phyloP scores from a whole-genome alignment of 495 filamentous ascomycete genomes.

The Hypoxylon perforatum region DNA sequence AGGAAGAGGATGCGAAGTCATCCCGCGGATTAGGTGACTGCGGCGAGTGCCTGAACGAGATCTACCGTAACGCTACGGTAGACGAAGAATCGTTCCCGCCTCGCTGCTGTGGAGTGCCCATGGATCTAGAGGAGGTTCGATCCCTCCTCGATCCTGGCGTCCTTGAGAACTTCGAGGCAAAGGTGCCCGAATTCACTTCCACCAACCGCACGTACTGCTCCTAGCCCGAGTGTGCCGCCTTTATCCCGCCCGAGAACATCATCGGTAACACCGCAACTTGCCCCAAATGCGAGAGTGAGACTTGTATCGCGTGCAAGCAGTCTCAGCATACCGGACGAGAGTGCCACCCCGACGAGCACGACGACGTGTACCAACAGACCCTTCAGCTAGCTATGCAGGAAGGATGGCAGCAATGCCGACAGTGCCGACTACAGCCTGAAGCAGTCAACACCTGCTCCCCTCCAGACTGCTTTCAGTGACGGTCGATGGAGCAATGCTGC shows the following conservation, averaged over 20 bases:
- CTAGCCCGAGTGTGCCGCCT: constrained; percentile 53
- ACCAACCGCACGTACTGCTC: constrained; percentile 62
- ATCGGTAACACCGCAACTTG: constrained; percentile 55
- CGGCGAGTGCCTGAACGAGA: constrained; percentile 50
- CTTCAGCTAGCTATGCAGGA: constrained; percentile 72
- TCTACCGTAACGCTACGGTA: constrained; percentile 53
- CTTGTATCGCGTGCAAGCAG: constrained; percentile 62
- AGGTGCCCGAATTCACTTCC: constrained; percentile 58
- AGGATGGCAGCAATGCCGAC: constrained; percentile 79
- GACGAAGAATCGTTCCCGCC: constrained; percentile 66
- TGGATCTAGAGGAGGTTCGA: constrained; percentile 49
- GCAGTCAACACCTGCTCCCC: too few relatives aligned
- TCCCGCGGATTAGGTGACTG: too few relatives aligned
- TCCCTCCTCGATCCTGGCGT: constrained; percentile 47
- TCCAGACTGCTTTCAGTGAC: too few relatives aligned
- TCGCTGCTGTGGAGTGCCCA: constrained; percentile 58
- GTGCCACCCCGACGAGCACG: too few relatives aligned
- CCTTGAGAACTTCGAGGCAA: constrained; percentile 48
- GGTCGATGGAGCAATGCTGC: too few relatives aligned
- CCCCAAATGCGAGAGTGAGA: constrained; percentile 48
- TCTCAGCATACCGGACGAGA: constrained; percentile 62
- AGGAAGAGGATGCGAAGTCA: too few relatives aligned
- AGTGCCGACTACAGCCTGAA: too few relatives aligned
- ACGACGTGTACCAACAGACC: constrained; percentile 70
- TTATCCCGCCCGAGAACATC: constrained; percentile 52